Conservation (phyloP, 2,329 filamentous ascomycete species). For the Penicillium oxalicum region DNA sequence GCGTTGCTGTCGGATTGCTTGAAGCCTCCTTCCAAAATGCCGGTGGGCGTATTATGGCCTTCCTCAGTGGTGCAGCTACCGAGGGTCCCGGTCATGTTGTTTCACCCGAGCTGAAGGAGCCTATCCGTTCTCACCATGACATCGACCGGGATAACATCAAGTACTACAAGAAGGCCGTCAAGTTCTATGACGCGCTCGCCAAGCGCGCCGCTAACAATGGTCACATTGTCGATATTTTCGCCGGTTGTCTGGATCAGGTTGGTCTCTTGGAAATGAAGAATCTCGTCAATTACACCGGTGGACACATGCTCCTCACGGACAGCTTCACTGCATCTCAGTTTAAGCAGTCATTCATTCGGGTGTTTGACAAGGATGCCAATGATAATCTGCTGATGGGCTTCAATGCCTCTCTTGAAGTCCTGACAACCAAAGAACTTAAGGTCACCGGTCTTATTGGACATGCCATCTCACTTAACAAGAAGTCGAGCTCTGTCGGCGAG, state of each 20-base stretch:
- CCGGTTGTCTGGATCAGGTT: conserved; percentile 94
- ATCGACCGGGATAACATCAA: conserved; percentile 99
- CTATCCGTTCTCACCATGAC: conserved; percentile 96
- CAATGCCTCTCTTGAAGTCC: conserved; percentile 89
- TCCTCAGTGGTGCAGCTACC: conserved; percentile 88
- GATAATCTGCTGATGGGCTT: conserved; percentile 97
- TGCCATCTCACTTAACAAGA: conserved; percentile 95
- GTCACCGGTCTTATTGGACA: conserved; percentile 96
- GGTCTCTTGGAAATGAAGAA: conserved; percentile 98
- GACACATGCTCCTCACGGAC: conserved; percentile 96
- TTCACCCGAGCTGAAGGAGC: conserved; percentile 88
- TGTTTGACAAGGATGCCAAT: conserved; percentile 94
- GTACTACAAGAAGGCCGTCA: conserved; percentile 98
- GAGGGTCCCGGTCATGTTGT: conserved; percentile 97
- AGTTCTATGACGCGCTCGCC: conserved; percentile 93
- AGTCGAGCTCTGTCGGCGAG: conserved; percentile 92
- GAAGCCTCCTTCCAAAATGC: conserved; percentile 95
- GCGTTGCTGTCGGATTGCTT: conserved; percentile 84
- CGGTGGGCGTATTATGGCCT: conserved; percentile 93
- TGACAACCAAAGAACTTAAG: conserved; percentile 97
- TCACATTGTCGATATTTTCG: conserved; percentile 96
- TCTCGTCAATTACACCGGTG: conserved; percentile 89
- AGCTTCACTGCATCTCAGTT: conserved; percentile 99
- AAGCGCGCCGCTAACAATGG: conserved; percentile 95
- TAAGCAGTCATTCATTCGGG: conserved; percentile 93